These are phyloP conservation scores for Hericium erinaceus DNA, from an alignment of 768 basidiomycete genomes.

Conservation along the genomic window DNA sequence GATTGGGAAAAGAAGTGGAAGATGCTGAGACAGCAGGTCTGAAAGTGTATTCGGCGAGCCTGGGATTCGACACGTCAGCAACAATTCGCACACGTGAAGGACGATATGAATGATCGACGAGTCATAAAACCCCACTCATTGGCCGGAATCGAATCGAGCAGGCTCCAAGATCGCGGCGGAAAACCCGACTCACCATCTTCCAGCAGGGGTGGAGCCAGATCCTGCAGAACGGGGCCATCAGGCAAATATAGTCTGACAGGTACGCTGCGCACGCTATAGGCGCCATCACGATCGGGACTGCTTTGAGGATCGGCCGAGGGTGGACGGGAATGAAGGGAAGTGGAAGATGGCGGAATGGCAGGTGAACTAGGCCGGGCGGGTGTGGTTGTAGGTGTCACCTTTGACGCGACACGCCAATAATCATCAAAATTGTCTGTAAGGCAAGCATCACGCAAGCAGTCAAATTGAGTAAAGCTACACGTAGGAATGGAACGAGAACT, in stretches of 20 bases:
- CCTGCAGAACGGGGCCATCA: slow-evolving; percentile 86
- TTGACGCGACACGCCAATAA: slow-evolving; percentile 90
- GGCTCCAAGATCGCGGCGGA: not conserved
- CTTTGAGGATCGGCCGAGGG: slow-evolving; percentile 49
- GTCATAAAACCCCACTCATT: not conserved
- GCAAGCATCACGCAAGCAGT: not conserved
- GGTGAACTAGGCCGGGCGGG: slow-evolving; percentile 51
- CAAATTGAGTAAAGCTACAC: not conserved
- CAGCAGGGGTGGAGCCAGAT: slow-evolving; percentile 70
- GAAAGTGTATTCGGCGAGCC: slow-evolving; percentile 67
- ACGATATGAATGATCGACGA: not conserved
- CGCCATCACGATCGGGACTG: slow-evolving; percentile 63
- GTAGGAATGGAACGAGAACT: slow-evolving; percentile 22
- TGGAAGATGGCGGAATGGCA: slow-evolving; percentile 38
- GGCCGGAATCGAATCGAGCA: not conserved
- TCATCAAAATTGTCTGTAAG: slow-evolving; percentile 87
- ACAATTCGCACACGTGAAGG: not conserved
- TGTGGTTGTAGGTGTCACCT: slow-evolving; percentile 77
- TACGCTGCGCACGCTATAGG: slow-evolving; percentile 79
- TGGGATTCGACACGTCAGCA: slow-evolving; percentile 23
- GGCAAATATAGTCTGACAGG: slow-evolving; percentile 86
- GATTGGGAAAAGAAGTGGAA: slow-evolving; percentile 73
- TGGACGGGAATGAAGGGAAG: slow-evolving; percentile 55
- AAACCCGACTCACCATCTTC: slow-evolving; percentile 55
- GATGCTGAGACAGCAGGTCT: slow-evolving; percentile 55